Evolutionary conservation across 176 grass and related monocot species (phyloP).

Genomic region (Musa schizocarpa): DNA sequence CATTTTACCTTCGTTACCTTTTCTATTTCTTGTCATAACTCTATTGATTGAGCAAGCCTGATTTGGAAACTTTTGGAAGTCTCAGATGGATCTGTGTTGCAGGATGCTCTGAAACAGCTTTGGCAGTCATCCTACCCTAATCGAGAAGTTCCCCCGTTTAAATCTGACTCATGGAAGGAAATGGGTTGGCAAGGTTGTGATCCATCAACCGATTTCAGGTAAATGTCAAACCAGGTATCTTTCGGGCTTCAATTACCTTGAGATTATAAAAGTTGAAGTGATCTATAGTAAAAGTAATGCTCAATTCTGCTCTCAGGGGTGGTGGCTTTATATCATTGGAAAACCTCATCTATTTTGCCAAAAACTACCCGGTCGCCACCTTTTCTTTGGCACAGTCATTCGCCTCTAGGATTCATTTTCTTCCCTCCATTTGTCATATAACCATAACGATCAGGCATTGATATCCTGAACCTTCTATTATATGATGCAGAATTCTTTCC

Average conservation of each 20-base stretch:
- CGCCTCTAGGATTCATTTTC: background rate
- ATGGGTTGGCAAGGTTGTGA: conserved; percentile 99
- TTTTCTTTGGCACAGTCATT: background rate
- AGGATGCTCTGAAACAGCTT: conserved; percentile 84
- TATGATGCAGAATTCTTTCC: conserved; percentile 49
- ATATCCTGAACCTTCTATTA: background rate
- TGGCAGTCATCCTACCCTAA: conserved; percentile 72
- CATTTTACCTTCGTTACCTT: background rate
- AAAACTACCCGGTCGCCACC: conserved; percentile 60
- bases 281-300: background rate
- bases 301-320: conserved; percentile 36
- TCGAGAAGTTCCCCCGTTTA: conserved; percentile 57
- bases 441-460: background rate
- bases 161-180: conserved; percentile 96
- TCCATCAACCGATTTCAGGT: conserved; percentile 98
- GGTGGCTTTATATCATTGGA: conserved; percentile 78
- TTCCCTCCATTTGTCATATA: background rate
- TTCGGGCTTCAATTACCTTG: background rate
- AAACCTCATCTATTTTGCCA: conserved; percentile 90
- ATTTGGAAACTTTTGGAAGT: background rate
- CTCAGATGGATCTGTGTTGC: conserved; percentile 15
- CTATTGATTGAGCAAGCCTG: background rate
- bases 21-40: background rate
- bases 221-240: background rate
- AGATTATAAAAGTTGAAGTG: background rate